Base-by-base conservation (phyloP, 1,139 yeast genomes). In the Zhuliangozyma parablackwelliae region DNA sequence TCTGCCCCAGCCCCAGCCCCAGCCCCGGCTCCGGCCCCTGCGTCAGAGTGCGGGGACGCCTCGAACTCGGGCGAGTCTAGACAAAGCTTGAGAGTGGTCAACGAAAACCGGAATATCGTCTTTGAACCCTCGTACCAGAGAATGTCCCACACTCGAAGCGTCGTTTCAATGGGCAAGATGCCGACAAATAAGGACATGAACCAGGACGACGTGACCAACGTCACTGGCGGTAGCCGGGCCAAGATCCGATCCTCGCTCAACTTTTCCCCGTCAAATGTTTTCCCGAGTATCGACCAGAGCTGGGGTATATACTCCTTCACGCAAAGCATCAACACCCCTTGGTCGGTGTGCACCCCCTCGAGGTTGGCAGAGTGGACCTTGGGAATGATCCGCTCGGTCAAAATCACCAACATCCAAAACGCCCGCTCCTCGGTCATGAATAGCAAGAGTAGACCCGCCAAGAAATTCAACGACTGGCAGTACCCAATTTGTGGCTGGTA, bases 131-230 rank as follows among this genome's bases (percentile, higher is more conserved):
- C 97, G 53, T 84, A 88, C 70, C 95, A 90, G 39, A 92, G 62
- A 36, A 94, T 86, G 58, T 92, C 98, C 98, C 98, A 92, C 0
- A 92, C 82, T 40, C 97, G 65, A 35, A 92, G 65, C 9, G 87
- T 83, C 0, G 95, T 80, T 54, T 92, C 97, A 12, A 87, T 78
- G 0, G 97, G 98, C 30, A 92, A 61, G 2, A 81, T 78, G 0
- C 96, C 96, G 29, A 90, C 88, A 61, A 85, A 92, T 6, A 88
- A 76, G 45, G 96, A 85, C 98, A 92, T 92, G 57, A 92, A 92
- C 98, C 98, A 92, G 34, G 96, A 82, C 0, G 97, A 90, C 0
- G 97, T 90, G 46, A 95, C 95, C 31, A 92, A 69, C 1, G 97
- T 86, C 5, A 92, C 78, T 1, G 97, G 96, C 1, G 98, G 98